These are phyloP conservation scores for Candida arabinofermentans DNA, from an alignment of 805 yeast species.

Conservation along the genomic window DNA sequence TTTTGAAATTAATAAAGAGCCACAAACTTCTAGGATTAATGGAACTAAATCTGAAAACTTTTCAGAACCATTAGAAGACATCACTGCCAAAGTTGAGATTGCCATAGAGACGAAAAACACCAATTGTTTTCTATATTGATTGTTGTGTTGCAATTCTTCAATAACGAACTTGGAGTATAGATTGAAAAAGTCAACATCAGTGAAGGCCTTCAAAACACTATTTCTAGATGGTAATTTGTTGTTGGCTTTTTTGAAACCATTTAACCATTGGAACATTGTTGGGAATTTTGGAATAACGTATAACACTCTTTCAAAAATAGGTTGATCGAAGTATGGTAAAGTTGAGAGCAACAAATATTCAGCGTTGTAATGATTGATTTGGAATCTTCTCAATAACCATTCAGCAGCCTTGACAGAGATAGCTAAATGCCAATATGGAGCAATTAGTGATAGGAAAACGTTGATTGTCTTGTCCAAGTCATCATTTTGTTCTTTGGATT, in stretches of 20 bases:
- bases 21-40: slow-evolving; percentile 52
- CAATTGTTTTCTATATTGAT: slow-evolving; percentile 63
- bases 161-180: slow-evolving; percentile 57
- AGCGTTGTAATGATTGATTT: slow-evolving; percentile 74
- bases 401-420: slow-evolving; percentile 83
- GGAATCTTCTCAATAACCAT: slow-evolving; percentile 92
- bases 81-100: slow-evolving; percentile 64
- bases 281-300: slow-evolving; percentile 73
- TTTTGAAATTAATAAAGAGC: slow-evolving; percentile 45
- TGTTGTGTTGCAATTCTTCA: slow-evolving; percentile 46
- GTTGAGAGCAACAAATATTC: slow-evolving; percentile 69
- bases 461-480: slow-evolving; percentile 71
- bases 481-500: slow-evolving; percentile 70
- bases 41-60: slow-evolving; percentile 52
- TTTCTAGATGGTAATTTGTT: slow-evolving; percentile 59
- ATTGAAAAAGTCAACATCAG: slow-evolving; percentile 63
- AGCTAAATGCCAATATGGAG: slow-evolving; percentile 71
- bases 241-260: slow-evolving; percentile 54
- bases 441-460: slow-evolving; percentile 66
- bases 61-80: slow-evolving; percentile 38
- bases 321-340: slow-evolving; percentile 74
- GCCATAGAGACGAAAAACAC: slow-evolving; percentile 75
- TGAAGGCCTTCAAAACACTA: slow-evolving; percentile 69
- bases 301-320: slow-evolving; percentile 71
- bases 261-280: slow-evolving; percentile 69